These are phyloP conservation scores for Wickerhamiella slavikovae DNA, from an alignment of 805 yeast species.

Conservation along the genomic window DNA sequence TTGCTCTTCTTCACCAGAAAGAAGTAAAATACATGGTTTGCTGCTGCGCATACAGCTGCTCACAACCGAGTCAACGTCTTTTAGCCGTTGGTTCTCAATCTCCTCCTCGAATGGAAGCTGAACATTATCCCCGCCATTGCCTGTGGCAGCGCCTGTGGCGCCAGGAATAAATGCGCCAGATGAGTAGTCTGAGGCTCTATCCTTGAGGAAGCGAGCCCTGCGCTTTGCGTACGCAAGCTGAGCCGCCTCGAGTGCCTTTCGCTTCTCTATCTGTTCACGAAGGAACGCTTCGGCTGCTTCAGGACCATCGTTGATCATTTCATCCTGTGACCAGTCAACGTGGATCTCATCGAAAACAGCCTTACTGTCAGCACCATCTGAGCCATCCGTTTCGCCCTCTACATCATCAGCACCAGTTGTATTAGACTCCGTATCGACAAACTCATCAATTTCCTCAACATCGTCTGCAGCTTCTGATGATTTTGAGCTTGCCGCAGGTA, in stretches of 20 bases:
- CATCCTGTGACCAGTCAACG: conserved; percentile 10
- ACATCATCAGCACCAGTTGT: conserved; percentile 30
- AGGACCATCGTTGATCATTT: conserved; percentile 12
- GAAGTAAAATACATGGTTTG: conserved; percentile 6
- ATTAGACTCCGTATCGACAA: conserved; percentile 34
- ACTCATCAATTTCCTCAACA: background rate
- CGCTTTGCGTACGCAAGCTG: background rate
- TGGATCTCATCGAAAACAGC: conserved; percentile 21
- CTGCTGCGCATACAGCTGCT: conserved; percentile 8
- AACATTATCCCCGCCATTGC: conserved; percentile 3
- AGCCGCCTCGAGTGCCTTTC: background rate
- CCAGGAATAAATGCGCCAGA: conserved; percentile 1
- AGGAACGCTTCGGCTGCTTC: conserved; percentile 9
- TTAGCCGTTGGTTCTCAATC: conserved; percentile 5
- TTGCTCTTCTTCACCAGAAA: conserved; percentile 4
- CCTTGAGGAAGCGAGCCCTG: background rate
- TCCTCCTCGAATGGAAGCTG: conserved; percentile 1
- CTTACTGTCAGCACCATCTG: conserved; percentile 23
- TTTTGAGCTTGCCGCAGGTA: background rate
- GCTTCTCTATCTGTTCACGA: conserved; percentile 3
- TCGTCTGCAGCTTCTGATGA: background rate
- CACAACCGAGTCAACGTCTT: conserved; percentile 5
- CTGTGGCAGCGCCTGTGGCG: conserved; percentile 4
- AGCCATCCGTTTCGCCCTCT: conserved; percentile 10
- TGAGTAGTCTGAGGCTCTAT: background rate